phyloP scores from a whole-genome alignment of 495 filamentous ascomycete species.

The Pyrenula massariospora region DNA sequence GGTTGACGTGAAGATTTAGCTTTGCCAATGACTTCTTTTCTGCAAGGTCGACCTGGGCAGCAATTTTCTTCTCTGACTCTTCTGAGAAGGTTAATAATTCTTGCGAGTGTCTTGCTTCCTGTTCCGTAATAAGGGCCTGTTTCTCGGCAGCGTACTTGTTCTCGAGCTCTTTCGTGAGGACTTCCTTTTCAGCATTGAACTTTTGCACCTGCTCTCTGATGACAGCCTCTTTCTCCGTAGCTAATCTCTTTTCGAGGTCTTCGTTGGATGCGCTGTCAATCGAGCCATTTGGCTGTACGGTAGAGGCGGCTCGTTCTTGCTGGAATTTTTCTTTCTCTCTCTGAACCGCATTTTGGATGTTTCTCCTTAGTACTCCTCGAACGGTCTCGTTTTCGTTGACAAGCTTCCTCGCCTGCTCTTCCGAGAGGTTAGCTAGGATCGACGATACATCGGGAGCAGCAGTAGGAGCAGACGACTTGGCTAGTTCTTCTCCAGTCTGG shows the following conservation, averaged over 20 bases:
- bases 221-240: slow-evolving; percentile 37
- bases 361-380: slow-evolving; percentile 51
- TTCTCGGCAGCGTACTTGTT: slow-evolving; percentile 27
- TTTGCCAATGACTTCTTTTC: slow-evolving; percentile 57
- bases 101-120: slow-evolving; percentile 7
- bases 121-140: slow-evolving; percentile 40
- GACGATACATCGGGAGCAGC: slow-evolving; percentile 7
- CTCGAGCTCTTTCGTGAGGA: slow-evolving; percentile 48
- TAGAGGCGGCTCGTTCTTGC: slow-evolving; percentile 29
- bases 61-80: slow-evolving; percentile 28
- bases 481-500: neutral
- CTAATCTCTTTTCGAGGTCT: slow-evolving; percentile 24
- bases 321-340: slow-evolving; percentile 45
- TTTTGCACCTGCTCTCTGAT: slow-evolving; percentile 32
- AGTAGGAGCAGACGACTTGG: slow-evolving; percentile 12
- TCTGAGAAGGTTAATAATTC: slow-evolving; percentile 1
- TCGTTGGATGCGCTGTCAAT: slow-evolving; percentile 15
- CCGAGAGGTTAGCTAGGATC: slow-evolving; percentile 27
- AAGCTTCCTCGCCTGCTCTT: slow-evolving; percentile 53
- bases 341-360: slow-evolving; percentile 48
- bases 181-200: slow-evolving; percentile 46
- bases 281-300: slow-evolving; percentile 5
- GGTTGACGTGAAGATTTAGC: slow-evolving; percentile 71
- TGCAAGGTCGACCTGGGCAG: slow-evolving; percentile 28
- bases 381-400: slow-evolving; percentile 52